Evolutionary conservation across 1,284 basidiomycete genomes (phyloP), one percentile per base, ranked within the genome.

Genomic region (Boletus coffeatus): DNA sequence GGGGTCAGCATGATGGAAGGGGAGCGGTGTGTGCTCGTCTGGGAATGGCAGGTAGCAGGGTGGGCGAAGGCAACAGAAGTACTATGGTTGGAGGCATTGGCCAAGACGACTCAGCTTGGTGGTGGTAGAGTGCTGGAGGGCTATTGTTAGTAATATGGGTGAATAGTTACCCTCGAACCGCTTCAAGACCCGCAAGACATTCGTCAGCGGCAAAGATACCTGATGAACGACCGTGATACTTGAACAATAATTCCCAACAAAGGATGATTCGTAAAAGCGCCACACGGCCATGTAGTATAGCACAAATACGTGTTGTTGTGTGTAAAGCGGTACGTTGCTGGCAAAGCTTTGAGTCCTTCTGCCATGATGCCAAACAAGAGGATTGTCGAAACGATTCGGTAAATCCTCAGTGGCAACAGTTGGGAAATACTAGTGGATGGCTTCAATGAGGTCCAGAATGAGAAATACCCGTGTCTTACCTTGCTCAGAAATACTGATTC

Each of bases 181-280:
- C 83, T 65, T 81, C 81, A 7, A 82, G 71, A 16, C 83, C 83
- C 21, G 84, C 83, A 4, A 86, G 75, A 64, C 84, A 84, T 66
- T 86, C 83, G 61, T 86, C 84, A 5, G 84, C 61, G 37, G 80
- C 82, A 65, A 78, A 85, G 13, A 84, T 84, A 2, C 83, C 83
- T 3, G 83, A 84, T 0, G 84, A 83, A 2, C 83, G 78, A 10
- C 85, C 84, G 64, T 86, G 84, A 67, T 85, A 87, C 68, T 84
- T 69, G 77, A 84, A 86, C 16, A 85, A 69, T 61, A 84, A 67
- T 66, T 86, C 83, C 82, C 83, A 85, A 2, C n/a, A 32, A 11
- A 57, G 10, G 5, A 60, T 18, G 29, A 50, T 25, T 25, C 21
- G 25, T 52, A 52, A 52, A 52, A 25, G 53, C 25, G 29, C 13